These are phyloP conservation scores for Rhizophlyctis rosea DNA, from an alignment of 192 early-diverging fungal genomes.

Conservation along the genomic window DNA sequence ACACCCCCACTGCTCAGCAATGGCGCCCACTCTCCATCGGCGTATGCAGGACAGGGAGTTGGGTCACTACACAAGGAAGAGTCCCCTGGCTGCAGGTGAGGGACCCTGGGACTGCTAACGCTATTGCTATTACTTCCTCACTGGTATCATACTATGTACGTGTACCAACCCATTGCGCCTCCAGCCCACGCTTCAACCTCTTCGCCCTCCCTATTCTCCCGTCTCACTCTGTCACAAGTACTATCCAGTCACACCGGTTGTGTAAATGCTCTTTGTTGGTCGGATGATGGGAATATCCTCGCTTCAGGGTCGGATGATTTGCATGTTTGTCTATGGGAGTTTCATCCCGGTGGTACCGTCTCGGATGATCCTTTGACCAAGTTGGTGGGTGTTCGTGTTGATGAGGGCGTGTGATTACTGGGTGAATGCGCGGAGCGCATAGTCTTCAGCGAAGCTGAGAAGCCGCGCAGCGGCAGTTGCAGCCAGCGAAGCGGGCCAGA, in stretches of 20 bases:
- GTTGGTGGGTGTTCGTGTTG: too few relatives aligned
- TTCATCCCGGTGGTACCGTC: background rate
- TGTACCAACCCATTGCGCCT: background rate
- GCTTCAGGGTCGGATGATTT: conserved; percentile 55
- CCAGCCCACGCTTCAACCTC: background rate
- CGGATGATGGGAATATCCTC: conserved; percentile 9
- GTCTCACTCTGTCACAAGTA: conserved; percentile 18
- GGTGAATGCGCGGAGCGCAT: background rate
- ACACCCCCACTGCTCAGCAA: too few relatives aligned
- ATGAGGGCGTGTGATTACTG: too few relatives aligned
- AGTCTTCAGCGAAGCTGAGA: background rate
- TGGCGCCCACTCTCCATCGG: too few relatives aligned
- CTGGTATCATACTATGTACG: too few relatives aligned
- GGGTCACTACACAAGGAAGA: too few relatives aligned
- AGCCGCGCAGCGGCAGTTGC: background rate
- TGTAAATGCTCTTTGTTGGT: conserved; percentile 24
- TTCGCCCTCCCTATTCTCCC: background rate
- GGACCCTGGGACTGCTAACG: too few relatives aligned
- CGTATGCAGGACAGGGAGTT: too few relatives aligned
- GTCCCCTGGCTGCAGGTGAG: too few relatives aligned
- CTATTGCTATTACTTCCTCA: too few relatives aligned
- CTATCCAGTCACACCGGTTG: conserved; percentile 12
- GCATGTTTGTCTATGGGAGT: conserved; percentile 6
- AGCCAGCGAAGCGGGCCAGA: background rate
- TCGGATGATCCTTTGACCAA: too few relatives aligned